Conservation (phyloP, 2,329 filamentous ascomycete genomes). For the Tolypocladium endophyticum region DNA sequence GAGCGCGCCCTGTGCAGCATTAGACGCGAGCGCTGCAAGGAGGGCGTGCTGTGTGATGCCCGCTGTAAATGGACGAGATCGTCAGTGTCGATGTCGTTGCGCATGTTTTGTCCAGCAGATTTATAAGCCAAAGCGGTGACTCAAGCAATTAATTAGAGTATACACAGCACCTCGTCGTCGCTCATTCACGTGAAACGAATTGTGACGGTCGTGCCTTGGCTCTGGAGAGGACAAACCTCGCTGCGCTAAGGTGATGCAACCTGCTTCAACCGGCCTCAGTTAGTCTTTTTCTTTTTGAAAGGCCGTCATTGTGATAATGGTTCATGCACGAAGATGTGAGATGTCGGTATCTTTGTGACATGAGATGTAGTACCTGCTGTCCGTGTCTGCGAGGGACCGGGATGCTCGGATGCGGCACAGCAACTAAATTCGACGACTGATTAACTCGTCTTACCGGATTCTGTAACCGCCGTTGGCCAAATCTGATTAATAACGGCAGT, state of each 20-base stretch:
- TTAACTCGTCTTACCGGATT: neutral
- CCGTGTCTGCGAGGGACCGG: neutral
- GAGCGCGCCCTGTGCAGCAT: neutral
- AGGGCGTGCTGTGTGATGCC: neutral
- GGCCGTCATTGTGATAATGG: neutral
- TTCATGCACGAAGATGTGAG: no score
- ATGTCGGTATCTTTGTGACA: neutral
- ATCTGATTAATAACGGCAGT: neutral
- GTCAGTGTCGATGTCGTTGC: neutral
- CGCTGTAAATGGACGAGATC: no score
- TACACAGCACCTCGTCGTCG: neutral
- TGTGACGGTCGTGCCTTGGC: neutral
- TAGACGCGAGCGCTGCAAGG: neutral
- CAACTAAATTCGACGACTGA: neutral
- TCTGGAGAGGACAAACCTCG: neutral
- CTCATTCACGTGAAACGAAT: neutral
- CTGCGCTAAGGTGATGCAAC: neutral
- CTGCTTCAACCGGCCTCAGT: neutral
- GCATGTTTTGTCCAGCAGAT: neutral
- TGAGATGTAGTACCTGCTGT: neutral
- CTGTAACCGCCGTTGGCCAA: neutral
- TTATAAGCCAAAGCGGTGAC: neutral
- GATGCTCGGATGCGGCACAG: neutral
- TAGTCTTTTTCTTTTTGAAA: neutral
- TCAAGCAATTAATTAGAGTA: neutral